Percentiles rank a stretch among this genome's conserved stretches.
phyloP scores from a whole-genome alignment of 495 filamentous ascomycete species.

The Cetradonia linearis region DNA sequence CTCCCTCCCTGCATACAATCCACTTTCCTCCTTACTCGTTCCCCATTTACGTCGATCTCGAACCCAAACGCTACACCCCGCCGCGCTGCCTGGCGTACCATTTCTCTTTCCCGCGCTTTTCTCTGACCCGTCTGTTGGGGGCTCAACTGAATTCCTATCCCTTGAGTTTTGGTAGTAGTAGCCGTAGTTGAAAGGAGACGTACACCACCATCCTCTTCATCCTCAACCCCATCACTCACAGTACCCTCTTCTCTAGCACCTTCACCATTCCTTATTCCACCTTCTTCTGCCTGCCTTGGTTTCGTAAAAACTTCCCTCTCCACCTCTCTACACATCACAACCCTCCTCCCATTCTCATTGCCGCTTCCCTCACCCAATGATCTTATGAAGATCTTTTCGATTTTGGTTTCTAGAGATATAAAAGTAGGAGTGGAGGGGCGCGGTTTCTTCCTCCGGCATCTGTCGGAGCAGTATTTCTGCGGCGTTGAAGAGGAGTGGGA shows the following conservation, averaged over 20 bases:
- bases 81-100: constrained; percentile 35
- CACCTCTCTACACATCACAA: constrained; percentile 18
- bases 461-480: constrained; percentile 24
- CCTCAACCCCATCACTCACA: neutral
- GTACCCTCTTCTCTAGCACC: constrained; percentile 29
- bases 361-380: constrained; percentile 1
- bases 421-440: neutral
- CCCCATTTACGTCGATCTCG: neutral
- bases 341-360: neutral
- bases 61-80: constrained; percentile 40
- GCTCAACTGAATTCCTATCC: neutral
- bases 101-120: constrained; percentile 30
- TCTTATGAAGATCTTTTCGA: constrained; percentile 18
- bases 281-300: constrained; percentile 22
- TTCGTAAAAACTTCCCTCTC: constrained; percentile 15
- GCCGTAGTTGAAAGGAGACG: neutral
- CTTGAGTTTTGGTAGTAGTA: constrained; percentile 15
- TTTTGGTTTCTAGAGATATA: constrained; percentile 14
- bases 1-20: constrained; percentile 31
- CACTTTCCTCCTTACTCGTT: constrained; percentile 9
- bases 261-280: constrained; percentile 12
- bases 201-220: constrained; percentile 3
- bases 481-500: constrained; percentile 15
- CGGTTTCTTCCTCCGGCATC: constrained; percentile 21
- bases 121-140: constrained; percentile 8